These are phyloP conservation scores for Scheffersomyces stipitis DNA, from an alignment of 805 yeast species.

Conservation along the genomic window DNA sequence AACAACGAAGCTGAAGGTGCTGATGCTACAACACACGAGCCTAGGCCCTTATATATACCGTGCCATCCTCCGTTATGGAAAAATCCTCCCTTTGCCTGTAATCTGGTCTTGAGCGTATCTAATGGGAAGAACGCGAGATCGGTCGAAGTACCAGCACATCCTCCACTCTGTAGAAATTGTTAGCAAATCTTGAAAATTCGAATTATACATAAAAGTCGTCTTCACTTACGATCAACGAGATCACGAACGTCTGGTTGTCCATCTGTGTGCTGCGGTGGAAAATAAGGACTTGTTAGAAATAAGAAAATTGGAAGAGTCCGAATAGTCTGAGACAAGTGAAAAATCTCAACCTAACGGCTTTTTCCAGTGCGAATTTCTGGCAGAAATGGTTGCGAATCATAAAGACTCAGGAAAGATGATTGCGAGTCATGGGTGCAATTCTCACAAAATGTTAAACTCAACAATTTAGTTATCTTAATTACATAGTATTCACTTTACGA, in stretches of 20 bases:
- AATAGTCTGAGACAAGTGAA: too few relatives aligned
- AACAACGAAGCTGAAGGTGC: slow-evolving; percentile 68
- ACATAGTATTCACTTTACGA: too few relatives aligned
- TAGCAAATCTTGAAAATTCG: neutral
- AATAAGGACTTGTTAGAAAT: too few relatives aligned
- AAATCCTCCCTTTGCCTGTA: slow-evolving; percentile 95
- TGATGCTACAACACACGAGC: slow-evolving; percentile 89
- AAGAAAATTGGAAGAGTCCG: too few relatives aligned
- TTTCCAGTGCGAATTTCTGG: too few relatives aligned
- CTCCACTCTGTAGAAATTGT: slow-evolving; percentile 60
- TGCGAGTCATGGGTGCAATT: too few relatives aligned
- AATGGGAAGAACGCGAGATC: slow-evolving; percentile 95
- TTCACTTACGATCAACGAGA: slow-evolving; percentile 33
- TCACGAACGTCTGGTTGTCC: slow-evolving; percentile 29
- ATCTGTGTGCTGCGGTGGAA: too few relatives aligned
- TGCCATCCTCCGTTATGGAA: slow-evolving; percentile 88
- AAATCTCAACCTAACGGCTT: too few relatives aligned
- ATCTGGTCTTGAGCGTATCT: slow-evolving; percentile 89
- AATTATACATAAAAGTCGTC: neutral
- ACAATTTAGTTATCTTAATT: too few relatives aligned
- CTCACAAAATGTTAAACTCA: too few relatives aligned
- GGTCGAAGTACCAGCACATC: slow-evolving; percentile 93
- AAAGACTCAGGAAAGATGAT: too few relatives aligned
- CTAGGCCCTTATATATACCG: slow-evolving; percentile 90
- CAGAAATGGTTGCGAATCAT: too few relatives aligned